Percentiles rank a stretch among this genome's conserved stretches.
Conservation (phyloP, 1,284 basidiomycete species). For the Cystobasidium slooffiae region DNA sequence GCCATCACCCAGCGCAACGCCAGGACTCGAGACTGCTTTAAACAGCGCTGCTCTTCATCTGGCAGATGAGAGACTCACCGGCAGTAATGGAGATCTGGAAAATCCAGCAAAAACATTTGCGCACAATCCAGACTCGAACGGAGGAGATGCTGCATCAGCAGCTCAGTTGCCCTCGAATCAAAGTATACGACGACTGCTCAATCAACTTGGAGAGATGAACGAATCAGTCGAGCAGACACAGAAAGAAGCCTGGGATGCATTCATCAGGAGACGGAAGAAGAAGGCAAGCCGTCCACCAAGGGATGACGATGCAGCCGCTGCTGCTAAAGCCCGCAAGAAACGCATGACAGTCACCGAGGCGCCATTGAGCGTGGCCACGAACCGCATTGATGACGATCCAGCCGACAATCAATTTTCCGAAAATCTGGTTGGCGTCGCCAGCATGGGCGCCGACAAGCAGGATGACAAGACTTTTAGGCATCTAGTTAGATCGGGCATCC, state of each 20-base stretch:
- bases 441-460: conserved; percentile 73
- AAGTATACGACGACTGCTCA: conserved; percentile 75
- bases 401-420: conserved; percentile 40
- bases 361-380: background rate
- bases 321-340: conserved; percentile 53
- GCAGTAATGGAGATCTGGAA: background rate
- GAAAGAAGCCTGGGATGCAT: conserved; percentile 83
- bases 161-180: conserved; percentile 54
- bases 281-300: conserved; percentile 56
- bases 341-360: conserved; percentile 59
- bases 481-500: conserved; percentile 81
- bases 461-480: conserved; percentile 78
- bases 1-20: conserved; percentile 38
- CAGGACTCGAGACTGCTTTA: conserved; percentile 22
- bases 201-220: conserved; percentile 82
- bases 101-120: too few relatives aligned
- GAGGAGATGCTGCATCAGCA: conserved; percentile 43
- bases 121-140: conserved; percentile 16
- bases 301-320: conserved; percentile 46
- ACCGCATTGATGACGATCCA: conserved; percentile 7
- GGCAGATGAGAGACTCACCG: background rate
- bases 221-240: conserved; percentile 76
- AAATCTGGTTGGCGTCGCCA: conserved; percentile 79
- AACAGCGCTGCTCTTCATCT: background rate
- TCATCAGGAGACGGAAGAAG: conserved; percentile 66